Base-by-base conservation (phyloP, 148 eudicot species). In the Rheum nobile region DNA sequence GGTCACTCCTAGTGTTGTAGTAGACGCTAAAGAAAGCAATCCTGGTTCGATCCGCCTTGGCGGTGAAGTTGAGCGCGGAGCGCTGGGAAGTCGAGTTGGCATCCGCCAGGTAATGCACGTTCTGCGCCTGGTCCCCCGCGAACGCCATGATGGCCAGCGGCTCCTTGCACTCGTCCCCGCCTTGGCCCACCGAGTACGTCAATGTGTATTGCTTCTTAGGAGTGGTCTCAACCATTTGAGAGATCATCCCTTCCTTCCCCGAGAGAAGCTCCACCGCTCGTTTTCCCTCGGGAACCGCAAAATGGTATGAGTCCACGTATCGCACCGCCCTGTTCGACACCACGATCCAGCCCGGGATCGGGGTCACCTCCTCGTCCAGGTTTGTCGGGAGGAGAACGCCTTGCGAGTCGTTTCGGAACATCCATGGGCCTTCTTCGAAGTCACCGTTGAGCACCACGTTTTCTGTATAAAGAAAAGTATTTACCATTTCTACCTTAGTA, bases 241-340 rank as follows among this genome's bases (percentile, higher is more conserved):
- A 91, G 57, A 95, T 87, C 31, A 95, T 95, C 71, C 99, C 99
- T 82, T 95, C 99, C 74, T 95, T 95, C 0, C 99, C 99, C 0
- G 99, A 95, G 0, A 95, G 84, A 19, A 95, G 82, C 68, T 95
- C 99, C 10, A 95, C 63, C 10, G 92, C 99, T 21, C 99, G 87
- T 74, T 95, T 95, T n/a, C 91, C 97, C 71, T 82, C 76, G 0
- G 99, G 99, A 14, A 95, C 88, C 0, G 87, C 76, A 67, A 73
- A 95, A 68, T 95, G 99, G 88, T 84, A 70, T 0, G 99, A 87
- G 82, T 95, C 97, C 1, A 95, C 83, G 81, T 86, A 92, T 13
- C 97, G 88, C 17, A 95, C 97, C 0, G 97, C 99, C 35, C 99
- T 73, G 84, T 91, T 95, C 0, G 99, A 95, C 72, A 91, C 97